These are phyloP conservation scores for Parasitella parasitica DNA, from an alignment of 371 early-diverging fungal genomes.

Conservation along the genomic window DNA sequence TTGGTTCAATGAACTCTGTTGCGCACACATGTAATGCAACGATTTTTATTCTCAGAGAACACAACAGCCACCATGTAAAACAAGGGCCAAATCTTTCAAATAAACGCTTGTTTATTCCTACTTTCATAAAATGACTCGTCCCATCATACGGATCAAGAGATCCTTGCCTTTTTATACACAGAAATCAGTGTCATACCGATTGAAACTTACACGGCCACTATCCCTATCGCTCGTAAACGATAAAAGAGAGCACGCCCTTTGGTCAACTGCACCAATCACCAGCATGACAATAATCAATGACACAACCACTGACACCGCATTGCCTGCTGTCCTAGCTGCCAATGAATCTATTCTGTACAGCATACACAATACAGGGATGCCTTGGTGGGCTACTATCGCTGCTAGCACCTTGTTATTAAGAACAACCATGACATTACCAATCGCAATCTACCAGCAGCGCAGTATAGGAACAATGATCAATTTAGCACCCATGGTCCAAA, in stretches of 20 bases:
- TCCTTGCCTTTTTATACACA: neutral
- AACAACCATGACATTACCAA: slow-evolving; percentile 65
- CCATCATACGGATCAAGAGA: neutral
- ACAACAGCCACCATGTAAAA: neutral
- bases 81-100: neutral
- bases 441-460: slow-evolving; percentile 73
- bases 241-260: neutral
- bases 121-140: slow-evolving; percentile 5
- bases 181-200: neutral
- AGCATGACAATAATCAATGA: neutral
- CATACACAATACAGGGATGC: slow-evolving; percentile 50
- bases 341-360: slow-evolving; percentile 46
- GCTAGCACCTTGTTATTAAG: slow-evolving; percentile 61
- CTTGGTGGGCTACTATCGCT: slow-evolving; percentile 76
- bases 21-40: too few species aligned
- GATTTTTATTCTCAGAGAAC: neutral
- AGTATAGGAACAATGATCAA: slow-evolving; percentile 57
- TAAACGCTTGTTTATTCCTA: too few species aligned
- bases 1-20: too few species aligned
- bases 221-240: neutral
- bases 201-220: neutral
- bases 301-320: slow-evolving; percentile 2
- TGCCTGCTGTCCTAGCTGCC: slow-evolving; percentile 38
- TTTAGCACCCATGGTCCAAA: slow-evolving; percentile 63
- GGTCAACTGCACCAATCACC: neutral